Evolutionary conservation across 306 rosid genomes (phyloP), one percentile per base, ranked within the genome.

Genomic region (Quercus variabilis): DNA sequence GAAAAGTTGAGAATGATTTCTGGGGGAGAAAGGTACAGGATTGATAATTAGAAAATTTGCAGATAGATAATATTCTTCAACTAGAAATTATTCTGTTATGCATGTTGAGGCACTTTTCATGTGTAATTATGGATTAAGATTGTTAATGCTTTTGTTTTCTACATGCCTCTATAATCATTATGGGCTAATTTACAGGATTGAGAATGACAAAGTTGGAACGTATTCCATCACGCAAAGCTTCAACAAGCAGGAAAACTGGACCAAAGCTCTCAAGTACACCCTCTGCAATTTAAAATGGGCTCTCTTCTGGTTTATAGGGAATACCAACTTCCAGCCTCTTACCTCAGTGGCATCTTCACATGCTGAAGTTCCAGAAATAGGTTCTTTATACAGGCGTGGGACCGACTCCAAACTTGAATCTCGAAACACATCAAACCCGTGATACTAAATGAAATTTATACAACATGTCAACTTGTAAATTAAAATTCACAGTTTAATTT

Each of bases 221-320:
- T 89, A 90, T 76, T 91, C 97, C 81, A 95, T 95, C 82, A 92
- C 97, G 10, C 99, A 95, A 73, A 95, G 98, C 91, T 93, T 95
- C 91, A 93, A 89, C 72, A 95, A 95, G 88, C 99, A 85, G 80
- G 99, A 95, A 86, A 92, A 87, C 83, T 95, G 98, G 98, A 95
- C 99, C 0, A 95, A 93, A 84, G 97, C 99, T 83, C 97, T 95
- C 69, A 93, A 95, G 79, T 95, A 92, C 83, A 95, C 99, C 9
- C 99, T 95, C 28, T 90, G 98, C 92, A 80, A 95, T 87, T 87
- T 95, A 90, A 95, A 95, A 78, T 95, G 99, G 99, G 96, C 94
- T 73, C 99, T 95, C 28, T 95, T 86, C 83, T 95, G 99, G 99
- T 93, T 95, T 86, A 93, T 95, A 75, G 98, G 97, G 63, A 95